Evolutionary conservation across 805 yeast genomes (phyloP).

Genomic region (Lipomyces kockii): DNA sequence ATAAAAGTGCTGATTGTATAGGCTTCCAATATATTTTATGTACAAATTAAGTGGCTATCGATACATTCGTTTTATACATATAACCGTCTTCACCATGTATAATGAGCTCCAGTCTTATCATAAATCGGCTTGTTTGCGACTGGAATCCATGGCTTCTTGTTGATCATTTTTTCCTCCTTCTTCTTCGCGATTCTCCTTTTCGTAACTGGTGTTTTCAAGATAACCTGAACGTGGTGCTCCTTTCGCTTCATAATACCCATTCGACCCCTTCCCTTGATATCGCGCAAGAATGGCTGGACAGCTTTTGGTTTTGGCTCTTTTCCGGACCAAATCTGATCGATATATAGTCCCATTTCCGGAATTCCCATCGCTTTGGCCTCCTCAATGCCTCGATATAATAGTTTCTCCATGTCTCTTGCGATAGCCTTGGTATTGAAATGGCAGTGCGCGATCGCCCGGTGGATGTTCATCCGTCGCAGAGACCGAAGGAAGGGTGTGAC

Average conservation of each 20-base stretch:
- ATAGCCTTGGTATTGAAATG: conserved; percentile 84
- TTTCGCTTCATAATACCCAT: conserved; percentile 77
- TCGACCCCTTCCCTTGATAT: conserved; percentile 89
- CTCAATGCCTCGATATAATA: conserved; percentile 71
- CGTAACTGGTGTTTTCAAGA: conserved; percentile 72
- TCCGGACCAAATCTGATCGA: conserved; percentile 88
- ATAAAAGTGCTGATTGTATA: background rate
- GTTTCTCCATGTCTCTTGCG: conserved; percentile 75
- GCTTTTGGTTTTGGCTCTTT: conserved; percentile 64
- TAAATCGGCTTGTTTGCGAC: conserved; percentile 49
- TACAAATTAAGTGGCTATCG: background rate
- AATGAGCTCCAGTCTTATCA: conserved; percentile 42
- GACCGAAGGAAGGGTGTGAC: conserved; percentile 79
- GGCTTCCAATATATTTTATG: background rate
- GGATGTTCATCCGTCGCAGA: conserved; percentile 69
- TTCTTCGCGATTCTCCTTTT: conserved; percentile 65
- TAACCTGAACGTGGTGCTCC: conserved; percentile 78
- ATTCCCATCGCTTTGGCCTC: conserved; percentile 68
- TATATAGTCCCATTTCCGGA: conserved; percentile 64
- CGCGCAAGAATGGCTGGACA: conserved; percentile 66
- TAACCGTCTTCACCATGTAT: conserved; percentile 44
- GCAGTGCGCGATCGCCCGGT: conserved; percentile 86
- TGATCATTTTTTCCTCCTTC: conserved; percentile 52
- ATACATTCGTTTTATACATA: background rate
- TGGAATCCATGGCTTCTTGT: conserved; percentile 58